Conservation (phyloP, 2,329 filamentous ascomycete genomes). For the Nectriaceae sp. region DNA sequence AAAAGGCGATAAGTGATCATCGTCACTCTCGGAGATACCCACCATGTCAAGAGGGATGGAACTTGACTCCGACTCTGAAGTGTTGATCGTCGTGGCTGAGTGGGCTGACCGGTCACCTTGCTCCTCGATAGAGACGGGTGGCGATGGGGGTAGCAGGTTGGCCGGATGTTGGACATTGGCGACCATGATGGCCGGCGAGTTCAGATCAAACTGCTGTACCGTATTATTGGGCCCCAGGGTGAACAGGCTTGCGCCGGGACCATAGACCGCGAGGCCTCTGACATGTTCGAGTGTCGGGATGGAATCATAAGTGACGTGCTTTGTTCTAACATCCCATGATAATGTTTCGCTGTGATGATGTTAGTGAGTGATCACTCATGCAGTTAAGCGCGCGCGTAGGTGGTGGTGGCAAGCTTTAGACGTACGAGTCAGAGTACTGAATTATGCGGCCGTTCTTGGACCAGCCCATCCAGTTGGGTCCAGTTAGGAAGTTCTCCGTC, state of each 20-base stretch:
- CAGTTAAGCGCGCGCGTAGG: slow-evolving; percentile 50
- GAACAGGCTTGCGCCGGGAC: slow-evolving; percentile 87
- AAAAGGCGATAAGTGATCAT: slow-evolving; percentile 74
- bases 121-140: slow-evolving; percentile 79
- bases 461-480: slow-evolving; percentile 96
- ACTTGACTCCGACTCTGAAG: slow-evolving; percentile 56
- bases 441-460: slow-evolving; percentile 97
- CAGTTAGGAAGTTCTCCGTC: slow-evolving; percentile 70
- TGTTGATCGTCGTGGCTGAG: slow-evolving; percentile 48
- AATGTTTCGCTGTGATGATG: slow-evolving; percentile 71
- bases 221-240: slow-evolving; percentile 86
- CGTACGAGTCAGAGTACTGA: slow-evolving; percentile 88
- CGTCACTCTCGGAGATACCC: slow-evolving; percentile 72
- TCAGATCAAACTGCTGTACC: slow-evolving; percentile 93
- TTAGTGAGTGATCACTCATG: slow-evolving; percentile 35
- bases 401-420: slow-evolving; percentile 30
- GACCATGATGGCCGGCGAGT: slow-evolving; percentile 77
- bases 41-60: slow-evolving; percentile 58
- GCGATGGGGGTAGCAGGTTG: slow-evolving; percentile 75
- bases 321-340: slow-evolving; percentile 98
- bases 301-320: slow-evolving; percentile 86
- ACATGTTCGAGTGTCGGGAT: slow-evolving; percentile 85
- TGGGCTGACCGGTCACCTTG: slow-evolving; percentile 55
- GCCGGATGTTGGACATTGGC: slow-evolving; percentile 86
- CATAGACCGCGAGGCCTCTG: slow-evolving; percentile 82